Base-by-base conservation (phyloP, 805 yeast species). In the Danielia oregonensis region DNA sequence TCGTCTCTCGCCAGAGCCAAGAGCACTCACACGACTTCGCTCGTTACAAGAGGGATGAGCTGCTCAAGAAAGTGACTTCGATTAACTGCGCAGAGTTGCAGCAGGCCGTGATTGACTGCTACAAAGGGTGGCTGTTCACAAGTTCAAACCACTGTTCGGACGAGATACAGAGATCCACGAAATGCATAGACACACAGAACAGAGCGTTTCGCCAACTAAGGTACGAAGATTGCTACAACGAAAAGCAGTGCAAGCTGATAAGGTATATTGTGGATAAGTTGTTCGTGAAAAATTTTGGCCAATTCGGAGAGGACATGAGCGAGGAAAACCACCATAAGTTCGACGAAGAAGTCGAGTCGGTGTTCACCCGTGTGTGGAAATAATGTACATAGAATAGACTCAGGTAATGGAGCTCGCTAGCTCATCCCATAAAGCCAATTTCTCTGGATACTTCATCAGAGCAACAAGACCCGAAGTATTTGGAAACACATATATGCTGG, bases 401-500 rank as follows among this genome's bases (percentile, higher is more conserved):
- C 17, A 6, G 14, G 14, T 16, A 23, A 43, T 32, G 26, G 38
- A 59, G 12, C 35, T 40, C 4, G 52, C 50, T 35, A 81, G 45
- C 9, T 54, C 54, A 10, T 49, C 46, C 87, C 87, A 82, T 12
- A 71, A 43, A 4, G 37, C 46, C 32, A 75, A 48, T 48, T 78
- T 78, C 25, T 64, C 68, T 0, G 56, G 60, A 36, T 60, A 61
- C 18, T 65, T 58, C 49, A 78, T 59, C 43, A 56, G 57, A 7
- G 81, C 70, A 6, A 80, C 89, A 6, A 84, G 55, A 2, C 91
- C 91, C 4, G 87, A 80, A 0, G 89, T 82, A 29, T 79, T 79
- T 2, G 89, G 88, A 17, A 82, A 69, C 5, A 83, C 87, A 54
- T 68, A 78, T 0, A 76, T 52, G 4, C 49, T 37, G n/a, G 50